These are phyloP conservation scores for Crithidia expoeki DNA, from an alignment of 208 protist species.

Conservation along the genomic window DNA sequence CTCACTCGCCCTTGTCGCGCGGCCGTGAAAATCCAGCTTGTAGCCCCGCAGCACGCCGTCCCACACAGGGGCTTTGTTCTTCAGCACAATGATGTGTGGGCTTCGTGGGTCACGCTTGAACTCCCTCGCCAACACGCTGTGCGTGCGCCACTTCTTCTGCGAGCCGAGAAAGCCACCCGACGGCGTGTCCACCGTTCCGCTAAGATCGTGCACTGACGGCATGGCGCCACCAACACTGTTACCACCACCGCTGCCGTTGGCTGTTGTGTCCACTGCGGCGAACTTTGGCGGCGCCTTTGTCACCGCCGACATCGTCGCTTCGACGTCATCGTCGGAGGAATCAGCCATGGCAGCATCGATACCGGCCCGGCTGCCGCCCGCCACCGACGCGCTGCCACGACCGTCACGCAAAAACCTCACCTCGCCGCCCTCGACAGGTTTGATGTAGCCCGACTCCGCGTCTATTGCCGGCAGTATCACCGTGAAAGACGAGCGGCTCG, in stretches of 20 bases:
- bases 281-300: slow-evolving; percentile 18
- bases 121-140: slow-evolving; percentile 31
- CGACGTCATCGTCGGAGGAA: slow-evolving; percentile 34
- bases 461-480: slow-evolving; percentile 57
- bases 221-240: background rate
- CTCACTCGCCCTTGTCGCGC: slow-evolving; percentile 43
- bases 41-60: slow-evolving; percentile 46
- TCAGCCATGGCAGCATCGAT: slow-evolving; percentile 32
- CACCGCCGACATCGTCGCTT: slow-evolving; percentile 12
- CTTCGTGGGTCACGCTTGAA: slow-evolving; percentile 32
- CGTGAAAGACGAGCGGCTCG: slow-evolving; percentile 34
- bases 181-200: background rate
- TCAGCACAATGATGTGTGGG: slow-evolving; percentile 41
- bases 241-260: too few relatives aligned
- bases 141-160: slow-evolving; percentile 29
- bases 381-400: slow-evolving; percentile 32
- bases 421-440: slow-evolving; percentile 44
- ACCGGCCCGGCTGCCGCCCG: slow-evolving; percentile 36
- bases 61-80: slow-evolving; percentile 47
- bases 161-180: background rate
- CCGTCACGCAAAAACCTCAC: slow-evolving; percentile 47
- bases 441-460: slow-evolving; percentile 43
- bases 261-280: slow-evolving; percentile 7
- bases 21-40: slow-evolving; percentile 48
- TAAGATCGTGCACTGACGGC: background rate